Evolutionary conservation across 148 eudicot genomes (phyloP), one percentile per base, ranked within the genome.

Genomic region (Polygonum maritimum): DNA sequence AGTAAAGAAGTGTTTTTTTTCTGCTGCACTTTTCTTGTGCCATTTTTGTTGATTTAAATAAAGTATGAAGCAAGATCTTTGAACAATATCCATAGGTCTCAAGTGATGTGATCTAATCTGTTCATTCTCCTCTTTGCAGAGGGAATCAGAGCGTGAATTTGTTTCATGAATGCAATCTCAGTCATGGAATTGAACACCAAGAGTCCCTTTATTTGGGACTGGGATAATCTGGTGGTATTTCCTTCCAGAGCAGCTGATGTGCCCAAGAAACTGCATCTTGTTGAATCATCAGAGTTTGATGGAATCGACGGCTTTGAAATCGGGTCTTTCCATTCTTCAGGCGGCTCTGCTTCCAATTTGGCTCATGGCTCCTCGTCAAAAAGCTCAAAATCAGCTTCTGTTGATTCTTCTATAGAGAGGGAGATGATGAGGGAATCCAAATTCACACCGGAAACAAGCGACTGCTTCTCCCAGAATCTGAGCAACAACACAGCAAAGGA

Each of bases 371-470:
- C 98, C 60, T 91, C 96, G 0, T 82, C 86, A 2, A 90, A 84
- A 82, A 92, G 96, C 88, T 89, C 98, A 19, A 84, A 89, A 71
- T 91, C 98, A 26, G 89, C 88, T 81, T 93, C 96, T 69, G 82
- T 85, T 19, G 90, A 89, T 74, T 88, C 94, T 45, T 85, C 96
- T 54, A 65, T 85, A 48, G 85, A 88, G 60, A 84, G 76, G 57
- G 89, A 80, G 74, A 74, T 79, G 71, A 71, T 79, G 51, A 86
- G 78, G 76, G 79, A 79, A 57, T 81, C 87, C 79, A 77, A 71
- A 22, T 78, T 85, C 79, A 78, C 83, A 60, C 63, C 81, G 76
- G 88, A 82, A 76, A 76, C 79, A 57, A 78, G 78, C 74, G 83
- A 88, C 55, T 78, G 83, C 79, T 84, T 83, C 79, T 76, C 81